Evolutionary conservation across 2,329 filamentous ascomycete species (phyloP).

Genomic region (Pseudocercospora vitis): DNA sequence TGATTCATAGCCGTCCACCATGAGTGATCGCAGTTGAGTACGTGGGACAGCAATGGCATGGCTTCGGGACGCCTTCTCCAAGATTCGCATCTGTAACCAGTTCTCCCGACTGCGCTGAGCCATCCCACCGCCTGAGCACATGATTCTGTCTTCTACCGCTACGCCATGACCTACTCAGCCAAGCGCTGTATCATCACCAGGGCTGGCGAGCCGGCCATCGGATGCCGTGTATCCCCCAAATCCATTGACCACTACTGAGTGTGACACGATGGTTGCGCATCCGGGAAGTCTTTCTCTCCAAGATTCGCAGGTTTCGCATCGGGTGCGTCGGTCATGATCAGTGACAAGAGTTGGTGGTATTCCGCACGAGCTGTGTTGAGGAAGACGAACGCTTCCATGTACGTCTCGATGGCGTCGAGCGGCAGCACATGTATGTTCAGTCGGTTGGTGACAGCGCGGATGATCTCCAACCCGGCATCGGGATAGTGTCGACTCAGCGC

Average conservation of each 20-base stretch:
- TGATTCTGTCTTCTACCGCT: too few species aligned
- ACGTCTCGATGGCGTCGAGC: conserved; percentile 10
- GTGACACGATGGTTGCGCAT: not conserved
- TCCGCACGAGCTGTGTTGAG: conserved; percentile 17
- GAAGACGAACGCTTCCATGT: conserved; percentile 17
- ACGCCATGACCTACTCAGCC: too few species aligned
- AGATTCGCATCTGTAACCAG: too few species aligned
- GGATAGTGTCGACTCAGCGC: conserved; percentile 13
- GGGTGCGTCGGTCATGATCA: conserved; percentile 6
- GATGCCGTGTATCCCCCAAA: too few species aligned
- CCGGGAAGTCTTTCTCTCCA: not conserved
- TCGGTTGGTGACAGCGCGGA: conserved; percentile 1
- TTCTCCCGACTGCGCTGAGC: too few species aligned
- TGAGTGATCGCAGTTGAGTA: too few species aligned
- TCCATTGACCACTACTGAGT: not conserved
- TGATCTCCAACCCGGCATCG: conserved; percentile 11
- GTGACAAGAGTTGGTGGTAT: conserved; percentile 11
- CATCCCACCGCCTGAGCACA: too few species aligned
- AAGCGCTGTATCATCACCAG: too few species aligned
- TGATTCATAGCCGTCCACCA: too few species aligned
- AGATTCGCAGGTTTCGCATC: not conserved
- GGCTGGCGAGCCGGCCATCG: not conserved
- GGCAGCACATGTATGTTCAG: conserved; percentile 11
- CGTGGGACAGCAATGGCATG: too few species aligned
- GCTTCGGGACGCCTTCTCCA: too few species aligned